Conservation (phyloP, 805 yeast species). For the Ogataea trehalophila region DNA sequence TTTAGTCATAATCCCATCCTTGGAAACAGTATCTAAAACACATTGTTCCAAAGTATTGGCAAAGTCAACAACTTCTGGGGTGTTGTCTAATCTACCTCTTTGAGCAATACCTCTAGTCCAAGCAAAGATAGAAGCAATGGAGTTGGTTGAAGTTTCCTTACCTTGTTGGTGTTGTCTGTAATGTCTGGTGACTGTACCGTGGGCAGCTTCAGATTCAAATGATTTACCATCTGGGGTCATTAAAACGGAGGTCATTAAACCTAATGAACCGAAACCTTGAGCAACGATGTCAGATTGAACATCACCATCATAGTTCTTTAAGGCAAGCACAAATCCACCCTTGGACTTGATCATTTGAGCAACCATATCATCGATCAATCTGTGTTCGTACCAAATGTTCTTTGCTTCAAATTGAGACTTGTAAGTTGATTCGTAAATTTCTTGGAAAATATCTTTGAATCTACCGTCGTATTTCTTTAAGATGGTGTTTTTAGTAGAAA, state of each 20-base stretch:
- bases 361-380: slow-evolving; percentile 84
- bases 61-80: slow-evolving; percentile 66
- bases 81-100: slow-evolving; percentile 71
- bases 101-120: slow-evolving; percentile 83
- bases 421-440: slow-evolving; percentile 55
- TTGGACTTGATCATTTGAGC: slow-evolving; percentile 84
- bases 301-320: slow-evolving; percentile 84
- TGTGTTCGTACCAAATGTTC: slow-evolving; percentile 72
- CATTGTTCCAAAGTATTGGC: slow-evolving; percentile 62
- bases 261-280: slow-evolving; percentile 81
- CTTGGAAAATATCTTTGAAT: slow-evolving; percentile 76
- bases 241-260: slow-evolving; percentile 78
- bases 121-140: slow-evolving; percentile 81
- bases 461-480: slow-evolving; percentile 79
- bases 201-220: slow-evolving; percentile 85
- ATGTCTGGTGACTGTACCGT: slow-evolving; percentile 85
- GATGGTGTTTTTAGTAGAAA: slow-evolving; percentile 77
- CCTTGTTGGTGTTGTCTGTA: slow-evolving; percentile 79
- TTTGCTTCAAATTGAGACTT: slow-evolving; percentile 50
- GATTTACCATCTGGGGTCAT: slow-evolving; percentile 83
- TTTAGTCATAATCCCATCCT: slow-evolving; percentile 76
- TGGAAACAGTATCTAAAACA: slow-evolving; percentile 67
- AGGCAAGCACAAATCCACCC: slow-evolving; percentile 77
- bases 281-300: slow-evolving; percentile 84
- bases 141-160: slow-evolving; percentile 78